Evolutionary conservation across 2,329 filamentous ascomycete genomes (phyloP).

Genomic region (Arthroderma sp.): DNA sequence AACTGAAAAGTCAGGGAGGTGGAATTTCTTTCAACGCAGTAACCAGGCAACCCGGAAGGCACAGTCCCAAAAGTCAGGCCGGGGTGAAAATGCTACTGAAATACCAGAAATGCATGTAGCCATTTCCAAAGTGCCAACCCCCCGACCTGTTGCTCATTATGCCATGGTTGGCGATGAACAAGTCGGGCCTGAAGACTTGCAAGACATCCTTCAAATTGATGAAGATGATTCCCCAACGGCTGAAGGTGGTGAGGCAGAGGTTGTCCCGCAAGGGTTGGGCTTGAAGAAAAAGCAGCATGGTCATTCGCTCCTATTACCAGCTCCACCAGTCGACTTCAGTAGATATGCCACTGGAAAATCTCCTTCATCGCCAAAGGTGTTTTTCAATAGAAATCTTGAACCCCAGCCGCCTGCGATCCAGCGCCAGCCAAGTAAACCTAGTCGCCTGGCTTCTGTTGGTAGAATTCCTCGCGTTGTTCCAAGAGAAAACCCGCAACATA

Average conservation of each 20-base stretch:
- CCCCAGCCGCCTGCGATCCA: constrained; percentile 6
- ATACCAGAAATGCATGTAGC: constrained; percentile 25
- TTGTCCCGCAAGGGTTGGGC: constrained; percentile 17
- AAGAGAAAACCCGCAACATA: constrained; percentile 47
- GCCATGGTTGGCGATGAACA: constrained; percentile 40
- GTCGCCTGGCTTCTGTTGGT: constrained; percentile 65
- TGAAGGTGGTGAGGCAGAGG: constrained; percentile 15
- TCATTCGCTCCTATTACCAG: constrained; percentile 29
- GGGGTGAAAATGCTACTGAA: constrained; percentile 43
- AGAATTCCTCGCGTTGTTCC: constrained; percentile 74
- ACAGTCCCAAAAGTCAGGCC: constrained; percentile 1
- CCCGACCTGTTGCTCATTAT: constrained; percentile 43
- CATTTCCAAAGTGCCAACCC: constrained; percentile 24
- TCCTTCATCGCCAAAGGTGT: constrained; percentile 24
- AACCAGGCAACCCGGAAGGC: constrained; percentile 17
- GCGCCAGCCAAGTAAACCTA: constrained; percentile 28
- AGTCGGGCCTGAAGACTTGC: constrained; percentile 24
- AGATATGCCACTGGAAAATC: constrained; percentile 18
- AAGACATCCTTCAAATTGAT: constrained; percentile 25
- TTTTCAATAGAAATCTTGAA: constrained; percentile 19
- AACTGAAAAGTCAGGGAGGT: constrained; percentile 32
- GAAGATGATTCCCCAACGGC: constrained; percentile 29
- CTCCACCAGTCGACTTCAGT: constrained; percentile 25
- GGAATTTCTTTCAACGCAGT: constrained; percentile 47
- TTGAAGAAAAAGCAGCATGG: constrained; percentile 20